Evolutionary conservation across 2,329 filamentous ascomycete species (phyloP).

Genomic region (Saccharata proteae): DNA sequence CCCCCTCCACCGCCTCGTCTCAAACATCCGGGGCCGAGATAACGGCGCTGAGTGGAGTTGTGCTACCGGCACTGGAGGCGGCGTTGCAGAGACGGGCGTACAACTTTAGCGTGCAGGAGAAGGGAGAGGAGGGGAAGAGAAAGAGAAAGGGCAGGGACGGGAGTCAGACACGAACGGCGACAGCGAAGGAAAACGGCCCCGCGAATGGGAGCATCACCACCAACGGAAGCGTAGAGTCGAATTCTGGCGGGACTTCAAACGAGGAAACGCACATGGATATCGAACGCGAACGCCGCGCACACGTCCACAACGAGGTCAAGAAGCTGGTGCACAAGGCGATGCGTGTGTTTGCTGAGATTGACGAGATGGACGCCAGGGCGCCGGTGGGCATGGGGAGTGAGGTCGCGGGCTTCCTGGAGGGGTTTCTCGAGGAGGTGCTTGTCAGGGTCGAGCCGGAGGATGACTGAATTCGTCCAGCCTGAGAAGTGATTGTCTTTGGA

Average conservation of each 20-base stretch:
- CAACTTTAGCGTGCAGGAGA: slow-evolving; percentile 45
- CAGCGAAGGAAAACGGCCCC: slow-evolving; percentile 29
- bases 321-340: slow-evolving; percentile 73
- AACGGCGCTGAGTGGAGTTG: slow-evolving; percentile 79
- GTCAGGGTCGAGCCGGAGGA: slow-evolving; percentile 83
- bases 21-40: slow-evolving; percentile 54
- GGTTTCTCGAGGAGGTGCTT: slow-evolving; percentile 83
- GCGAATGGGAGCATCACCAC: neutral
- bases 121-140: slow-evolving; percentile 11
- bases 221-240: neutral
- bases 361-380: slow-evolving; percentile 72
- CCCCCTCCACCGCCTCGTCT: slow-evolving; percentile 38
- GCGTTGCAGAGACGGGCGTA: slow-evolving; percentile 68
- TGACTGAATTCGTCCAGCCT: no score
- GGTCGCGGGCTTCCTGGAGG: slow-evolving; percentile 79
- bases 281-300: slow-evolving; percentile 24
- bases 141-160: slow-evolving; percentile 42
- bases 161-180: no score
- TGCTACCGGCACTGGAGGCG: slow-evolving; percentile 84
- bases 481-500: no score
- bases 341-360: slow-evolving; percentile 77
- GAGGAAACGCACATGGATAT: slow-evolving; percentile 3
- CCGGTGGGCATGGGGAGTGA: slow-evolving; percentile 91
- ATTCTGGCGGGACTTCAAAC: neutral
- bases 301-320: slow-evolving; percentile 73